Base-by-base conservation (phyloP, 2,329 filamentous ascomycete genomes). In the Chaetomium sp. region DNA sequence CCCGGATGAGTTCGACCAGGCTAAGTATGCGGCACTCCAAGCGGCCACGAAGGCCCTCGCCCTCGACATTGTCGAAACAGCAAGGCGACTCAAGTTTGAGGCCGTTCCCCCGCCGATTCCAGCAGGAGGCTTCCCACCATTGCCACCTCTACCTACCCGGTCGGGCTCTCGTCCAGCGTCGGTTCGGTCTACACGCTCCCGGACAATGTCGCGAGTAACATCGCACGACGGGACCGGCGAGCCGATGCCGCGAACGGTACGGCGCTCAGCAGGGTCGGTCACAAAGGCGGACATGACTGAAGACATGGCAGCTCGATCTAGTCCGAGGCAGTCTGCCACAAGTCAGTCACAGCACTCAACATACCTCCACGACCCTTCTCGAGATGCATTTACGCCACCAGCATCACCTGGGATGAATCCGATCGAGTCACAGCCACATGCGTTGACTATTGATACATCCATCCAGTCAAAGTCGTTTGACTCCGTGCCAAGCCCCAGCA, bases 21-120 rank as follows among this genome's bases (percentile, higher is more conserved):
- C 63, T 33, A 70, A 66, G 54, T 76, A 73, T 52, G 56, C 65
- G 1, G 68, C 71, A 14, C 60, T 76, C 5, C 72, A 74, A 52
- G 63, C 70, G 0, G 71, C 72, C 0, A 71, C 72, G 2, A 74
- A 72, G 54, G 57, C 70, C 0, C 69, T 75, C 46, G 74, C 73
- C 27, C 65, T 75, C n/a, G 66, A 70, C 36, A 64, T 70, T 1
- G 59, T 74, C 53, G 71, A 74, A 50, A 67, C 67, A 9, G 68
- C 71, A 35, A 70, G 66, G 52, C 66, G 71, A 5, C 52, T 72
- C 19, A 68, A 65, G 49, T 61, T 71, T 32, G 67, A 67, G 7
- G 41, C 62, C 2, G 45, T 53, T 6, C 11, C 48, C 3, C 53
- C 57, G 5, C 34, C 44, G 8, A 52, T 55, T 9, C 59, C 61